Base-by-base conservation (phyloP, 495 filamentous ascomycete genomes). In the Margaritispora aquatica region DNA sequence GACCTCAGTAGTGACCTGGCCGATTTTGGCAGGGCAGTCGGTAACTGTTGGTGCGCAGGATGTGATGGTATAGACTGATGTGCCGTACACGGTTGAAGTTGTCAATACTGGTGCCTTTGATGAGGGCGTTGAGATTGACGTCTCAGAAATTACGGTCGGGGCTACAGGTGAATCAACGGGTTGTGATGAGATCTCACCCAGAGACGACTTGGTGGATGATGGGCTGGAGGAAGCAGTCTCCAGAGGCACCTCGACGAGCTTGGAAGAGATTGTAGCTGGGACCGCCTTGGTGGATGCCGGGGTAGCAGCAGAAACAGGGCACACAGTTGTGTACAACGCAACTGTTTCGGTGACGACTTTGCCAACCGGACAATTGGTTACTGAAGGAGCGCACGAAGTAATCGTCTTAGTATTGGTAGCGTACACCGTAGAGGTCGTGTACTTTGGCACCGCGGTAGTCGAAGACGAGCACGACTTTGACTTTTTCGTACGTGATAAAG, bases 381-480 rank as follows among this genome's bases (percentile, higher is more conserved):
- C 78, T 4, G 70, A 75, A 0, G 84, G 68, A 2, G 75, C 74
- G 66, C 82, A 86, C 59, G 75, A 77, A 2, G 80, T 82, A 63
- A 84, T 72, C 11, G 84, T 85, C 54, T 80, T 71, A 63, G 76
- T 73, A 51, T 73, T 78, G 10, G 84, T 87, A 20, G 75, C 70
- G 69, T 77, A 84, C 19, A 85, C 71, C 47, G 84, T 85, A 15
- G 82, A 85, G 24, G 78, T 81, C 54, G 80, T 84, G 26, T 29
- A 54, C n/a, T n/a, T n/a, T n/a, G n/a, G n/a, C 23, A n/a, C 23
- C 23, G 51, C 23, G 23, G 17, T 34, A 5, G 29, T 34, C 29
- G 5, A 7, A 34, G 29, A 34, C 29, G 29, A 15, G 29, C 5
- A 5, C 29, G 29, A 5, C 7, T 15, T 7, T 5, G 15, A 34